phyloP scores from a whole-genome alignment of 208 protist genomes.

The Leishmania guyanensis region DNA sequence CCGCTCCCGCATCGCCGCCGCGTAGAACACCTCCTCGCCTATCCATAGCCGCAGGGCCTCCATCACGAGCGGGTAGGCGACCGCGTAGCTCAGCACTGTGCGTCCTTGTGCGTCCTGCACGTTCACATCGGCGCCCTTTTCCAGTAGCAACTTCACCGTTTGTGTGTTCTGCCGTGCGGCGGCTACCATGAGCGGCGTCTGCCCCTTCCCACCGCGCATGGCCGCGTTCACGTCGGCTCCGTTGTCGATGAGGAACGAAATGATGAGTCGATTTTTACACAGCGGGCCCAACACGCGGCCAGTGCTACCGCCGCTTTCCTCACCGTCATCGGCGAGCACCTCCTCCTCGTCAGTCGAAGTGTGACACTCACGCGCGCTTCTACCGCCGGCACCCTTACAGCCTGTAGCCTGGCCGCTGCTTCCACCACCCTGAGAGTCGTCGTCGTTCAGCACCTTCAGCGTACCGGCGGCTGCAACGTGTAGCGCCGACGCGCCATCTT shows the following conservation, averaged over 20 bases:
- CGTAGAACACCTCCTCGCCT: constrained; percentile 34
- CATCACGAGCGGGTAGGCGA: constrained; percentile 51
- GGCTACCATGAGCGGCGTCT: constrained; percentile 85
- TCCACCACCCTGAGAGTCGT: not conserved
- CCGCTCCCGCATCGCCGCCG: constrained; percentile 26
- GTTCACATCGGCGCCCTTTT: constrained; percentile 52
- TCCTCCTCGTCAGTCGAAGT: not conserved
- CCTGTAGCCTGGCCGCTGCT: not conserved
- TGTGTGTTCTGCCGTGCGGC: constrained; percentile 48
- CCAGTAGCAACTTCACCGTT: constrained; percentile 51
- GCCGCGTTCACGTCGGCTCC: constrained; percentile 65
- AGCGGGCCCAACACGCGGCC: constrained; percentile 19
- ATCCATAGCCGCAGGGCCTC: constrained; percentile 55
- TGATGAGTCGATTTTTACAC: constrained; percentile 56
- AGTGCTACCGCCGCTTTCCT: not conserved
- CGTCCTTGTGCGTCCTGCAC: constrained; percentile 42
- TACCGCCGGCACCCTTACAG: not conserved
- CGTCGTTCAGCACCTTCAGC: constrained; percentile 8
- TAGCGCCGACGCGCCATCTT: constrained; percentile 59
- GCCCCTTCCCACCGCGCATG: constrained; percentile 27
- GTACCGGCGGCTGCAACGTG: constrained; percentile 60
- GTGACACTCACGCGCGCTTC: not conserved
- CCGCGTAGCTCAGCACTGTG: constrained; percentile 60
- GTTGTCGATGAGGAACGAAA: constrained; percentile 79
- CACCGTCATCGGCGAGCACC: not conserved